Base-by-base conservation (phyloP, 75 land plant species). In the Sequoia sempervirens region DNA sequence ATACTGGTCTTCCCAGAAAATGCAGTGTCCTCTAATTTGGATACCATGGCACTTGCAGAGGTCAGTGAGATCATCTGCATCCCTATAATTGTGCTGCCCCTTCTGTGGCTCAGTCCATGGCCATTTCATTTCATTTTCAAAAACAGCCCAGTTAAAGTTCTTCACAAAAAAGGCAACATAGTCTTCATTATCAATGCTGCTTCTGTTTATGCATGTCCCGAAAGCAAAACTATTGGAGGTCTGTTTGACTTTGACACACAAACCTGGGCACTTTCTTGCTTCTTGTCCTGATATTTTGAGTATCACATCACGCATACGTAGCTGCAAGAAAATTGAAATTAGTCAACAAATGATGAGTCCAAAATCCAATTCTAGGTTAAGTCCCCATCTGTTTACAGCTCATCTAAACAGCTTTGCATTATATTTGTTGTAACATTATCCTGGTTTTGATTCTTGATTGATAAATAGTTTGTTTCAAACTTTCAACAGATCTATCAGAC, bases 101-200 rank as follows among this genome's bases (percentile, higher is more conserved):
- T 91, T 90, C 80, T 97, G 93, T 11, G 95, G 82, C 70, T 97
- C 99, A 38, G 92, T 96, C 99, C 96, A 97, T 69, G 86, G 88
- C 99, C 99, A 97, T 81, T 97, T 97, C 83, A 97, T 38, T 83
- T 97, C 99, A 82, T 97, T 97, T 84, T 94, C 96, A 79, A 96
- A 97, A 74, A 97, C 99, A 40, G 94, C 94, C 95, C 95, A 97
- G 85, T 96, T 96, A 87, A 97, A 97, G 81, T 92, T 79, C 54
- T 92, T 90, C 12, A 86, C 84, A 61, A 97, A 94, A 89, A 96
- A 97, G 13, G 89, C 86, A 73, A 87, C 89, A 82, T 96, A 96
- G 66, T 89, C 89, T 64, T 91, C 93, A 82, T 97, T 97, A 84
- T 97, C 94, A 12, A 96, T 90, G 88, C 93, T 89, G 75, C 89